Base-by-base conservation (phyloP, 2,329 filamentous ascomycete genomes). In the Sphaerostilbella broomeana region DNA sequence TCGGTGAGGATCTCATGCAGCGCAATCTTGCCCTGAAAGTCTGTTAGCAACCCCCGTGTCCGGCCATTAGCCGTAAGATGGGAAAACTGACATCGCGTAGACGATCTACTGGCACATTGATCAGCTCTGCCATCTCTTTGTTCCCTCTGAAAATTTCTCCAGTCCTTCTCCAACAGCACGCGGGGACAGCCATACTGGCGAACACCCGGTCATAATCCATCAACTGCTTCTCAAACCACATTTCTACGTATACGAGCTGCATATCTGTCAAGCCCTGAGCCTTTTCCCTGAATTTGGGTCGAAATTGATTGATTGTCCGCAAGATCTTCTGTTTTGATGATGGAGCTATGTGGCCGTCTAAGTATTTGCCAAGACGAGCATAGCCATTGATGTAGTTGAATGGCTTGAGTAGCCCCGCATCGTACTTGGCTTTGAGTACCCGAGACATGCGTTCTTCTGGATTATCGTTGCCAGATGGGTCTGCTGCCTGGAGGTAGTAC, bases 301-400 rank as follows among this genome's bases (percentile, higher is more conserved):
- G 75, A 64, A 98, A 98, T 41, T 86, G 82, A 61, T 95, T 86
- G 29, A 98, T 75, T 56, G 95, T 90, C 44, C 87, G 80, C 30
- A 95, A 67, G 46, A 98, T 95, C 65, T 94, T 92, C 53, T 94
- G 84, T 46, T 92, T 88, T 15, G 86, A 92, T 12, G 77, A 70
- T 17, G 84, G 77, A 38, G 86, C 80, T 58, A 97, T 83, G 57
- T 97, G 82, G 43, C 81, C 79, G 55, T 95, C 88, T 72, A 98
- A 89, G 60, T 95, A 98, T 47, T 83, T 80, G 47, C 88, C 86
- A 33, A 98, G 69, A 21, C 88, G 78, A 9, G 87, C 84, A 61
- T 98, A 98, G 10, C 92, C 92, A 56, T 94, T 94, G 52, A 97
- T 86, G 61, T 98, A 98, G 66, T 97, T 97, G 73, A 98, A 98